A percentile compares a stretch with the other conserved stretches of the same genome.
phyloP scores from a whole-genome alignment of 176 grass and related monocot species.

The Phoenix roebelenii region DNA sequence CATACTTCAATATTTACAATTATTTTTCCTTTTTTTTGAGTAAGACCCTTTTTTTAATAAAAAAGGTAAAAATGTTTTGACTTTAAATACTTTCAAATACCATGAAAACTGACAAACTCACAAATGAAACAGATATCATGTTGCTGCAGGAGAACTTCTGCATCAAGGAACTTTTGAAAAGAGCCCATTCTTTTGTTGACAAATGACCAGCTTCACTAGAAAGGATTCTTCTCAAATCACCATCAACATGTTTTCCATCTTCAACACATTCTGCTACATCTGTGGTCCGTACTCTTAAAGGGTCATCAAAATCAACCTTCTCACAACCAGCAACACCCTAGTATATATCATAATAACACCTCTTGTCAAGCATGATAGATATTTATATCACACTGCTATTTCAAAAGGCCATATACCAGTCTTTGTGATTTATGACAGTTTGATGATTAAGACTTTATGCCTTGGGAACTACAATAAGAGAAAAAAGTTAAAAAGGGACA shows the following conservation, averaged over 20 bases:
- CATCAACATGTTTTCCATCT: neutral
- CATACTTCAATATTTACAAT: too few relatives aligned
- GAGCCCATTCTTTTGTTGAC: slow-evolving; percentile 10
- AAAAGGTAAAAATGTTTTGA: neutral
- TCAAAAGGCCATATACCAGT: neutral
- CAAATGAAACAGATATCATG: slow-evolving; percentile 7
- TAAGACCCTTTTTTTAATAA: neutral
- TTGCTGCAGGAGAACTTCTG: slow-evolving; percentile 14
- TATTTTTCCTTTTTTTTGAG: too few relatives aligned
- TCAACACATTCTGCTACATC: neutral
- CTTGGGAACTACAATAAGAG: too few relatives aligned
- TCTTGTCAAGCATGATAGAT: neutral
- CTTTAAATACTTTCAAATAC: neutral
- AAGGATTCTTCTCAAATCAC: neutral
- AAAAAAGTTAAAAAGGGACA: too few relatives aligned
- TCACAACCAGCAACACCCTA: slow-evolving; percentile 3
- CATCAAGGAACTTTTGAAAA: slow-evolving; percentile 12
- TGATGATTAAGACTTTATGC: too few relatives aligned
- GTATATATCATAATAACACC: neutral
- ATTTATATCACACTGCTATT: neutral
- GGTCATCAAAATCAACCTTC: slow-evolving; percentile 6
- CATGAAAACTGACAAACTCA: slow-evolving; percentile 1
- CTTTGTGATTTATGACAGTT: neutral
- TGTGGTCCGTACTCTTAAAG: neutral
- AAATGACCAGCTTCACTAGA: slow-evolving; percentile 10